These are phyloP conservation scores for Decorospora gaudefroyi DNA, from an alignment of 2,329 filamentous ascomycete genomes.

Conservation along the genomic window DNA sequence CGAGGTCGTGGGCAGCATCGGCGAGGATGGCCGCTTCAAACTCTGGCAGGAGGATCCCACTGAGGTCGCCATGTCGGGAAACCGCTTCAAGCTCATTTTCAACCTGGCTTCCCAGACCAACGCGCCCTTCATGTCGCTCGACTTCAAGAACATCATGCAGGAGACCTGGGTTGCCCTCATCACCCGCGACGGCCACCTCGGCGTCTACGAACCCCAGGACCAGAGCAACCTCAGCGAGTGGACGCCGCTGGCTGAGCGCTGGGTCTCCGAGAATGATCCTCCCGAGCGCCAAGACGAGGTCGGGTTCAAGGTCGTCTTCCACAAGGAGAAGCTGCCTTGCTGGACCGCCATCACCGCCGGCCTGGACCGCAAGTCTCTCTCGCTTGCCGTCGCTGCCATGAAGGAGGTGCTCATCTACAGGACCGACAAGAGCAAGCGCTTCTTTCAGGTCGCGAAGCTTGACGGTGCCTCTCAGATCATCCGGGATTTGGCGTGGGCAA, in stretches of 20 bases:
- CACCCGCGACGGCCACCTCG: constrained; percentile 77
- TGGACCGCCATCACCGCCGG: constrained; percentile 77
- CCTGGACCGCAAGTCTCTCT: constrained; percentile 77
- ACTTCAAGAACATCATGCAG: constrained; percentile 80
- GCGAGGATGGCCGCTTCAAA: constrained; percentile 86
- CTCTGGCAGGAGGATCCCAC: constrained; percentile 91
- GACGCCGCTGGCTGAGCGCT: constrained; percentile 73
- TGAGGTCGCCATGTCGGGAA: constrained; percentile 71
- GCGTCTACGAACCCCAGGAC: constrained; percentile 82
- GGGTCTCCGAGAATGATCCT: constrained; percentile 64
- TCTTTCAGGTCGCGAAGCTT: constrained; percentile 82
- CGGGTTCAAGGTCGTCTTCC: constrained; percentile 82
- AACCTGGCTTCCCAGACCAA: constrained; percentile 69
- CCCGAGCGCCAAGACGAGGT: constrained; percentile 83
- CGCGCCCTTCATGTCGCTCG: constrained; percentile 73
- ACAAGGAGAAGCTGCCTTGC: constrained; percentile 82
- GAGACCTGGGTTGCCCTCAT: constrained; percentile 87
- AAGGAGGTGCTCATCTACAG: constrained; percentile 81
- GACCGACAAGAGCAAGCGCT: constrained; percentile 73
- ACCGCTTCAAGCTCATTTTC: constrained; percentile 76
- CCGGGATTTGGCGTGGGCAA: constrained; percentile 88
- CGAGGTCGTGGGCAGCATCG: constrained; percentile 84
- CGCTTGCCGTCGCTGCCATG: constrained; percentile 85
- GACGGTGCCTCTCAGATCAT: constrained; percentile 75
- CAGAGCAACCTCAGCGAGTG: constrained; percentile 81